These are phyloP conservation scores for Phyllosticta paracitricarpa DNA, from an alignment of 2,329 filamentous ascomycete species.

Conservation along the genomic window DNA sequence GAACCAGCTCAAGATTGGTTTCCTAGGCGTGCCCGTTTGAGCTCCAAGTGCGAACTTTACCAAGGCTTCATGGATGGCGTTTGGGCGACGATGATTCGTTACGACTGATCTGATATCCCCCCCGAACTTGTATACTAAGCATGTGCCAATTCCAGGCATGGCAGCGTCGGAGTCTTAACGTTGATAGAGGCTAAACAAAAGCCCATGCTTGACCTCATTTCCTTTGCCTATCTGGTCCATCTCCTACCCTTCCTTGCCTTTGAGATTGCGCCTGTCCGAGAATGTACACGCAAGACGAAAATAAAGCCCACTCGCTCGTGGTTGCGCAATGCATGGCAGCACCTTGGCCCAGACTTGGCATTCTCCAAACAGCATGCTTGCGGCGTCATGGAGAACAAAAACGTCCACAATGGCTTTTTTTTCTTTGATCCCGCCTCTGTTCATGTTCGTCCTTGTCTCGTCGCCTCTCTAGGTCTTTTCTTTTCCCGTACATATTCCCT, in stretches of 20 bases:
- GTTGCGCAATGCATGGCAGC: background rate
- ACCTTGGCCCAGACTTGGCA: background rate
- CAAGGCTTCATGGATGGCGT: background rate
- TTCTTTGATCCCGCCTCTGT: background rate
- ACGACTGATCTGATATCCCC: background rate
- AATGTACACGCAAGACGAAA: background rate
- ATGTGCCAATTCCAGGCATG: background rate
- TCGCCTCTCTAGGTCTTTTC: background rate
- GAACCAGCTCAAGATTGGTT: slow-evolving; percentile 37
- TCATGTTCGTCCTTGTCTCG: background rate
- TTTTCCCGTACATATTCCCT: background rate
- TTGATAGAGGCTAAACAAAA: background rate
- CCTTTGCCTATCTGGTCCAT: background rate
- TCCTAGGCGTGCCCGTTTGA: slow-evolving; percentile 40
- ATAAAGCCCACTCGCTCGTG: background rate
- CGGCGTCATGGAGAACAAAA: background rate
- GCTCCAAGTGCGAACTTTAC: background rate
- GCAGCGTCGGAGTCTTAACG: background rate
- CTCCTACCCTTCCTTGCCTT: background rate
- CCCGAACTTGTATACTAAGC: background rate
- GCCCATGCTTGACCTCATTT: background rate
- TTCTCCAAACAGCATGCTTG: background rate
- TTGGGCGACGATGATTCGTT: background rate
- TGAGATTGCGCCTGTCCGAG: background rate
- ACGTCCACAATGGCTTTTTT: background rate